phyloP scores from a whole-genome alignment of 73 alveolate genomes.

The Paramecium biaurelia region DNA sequence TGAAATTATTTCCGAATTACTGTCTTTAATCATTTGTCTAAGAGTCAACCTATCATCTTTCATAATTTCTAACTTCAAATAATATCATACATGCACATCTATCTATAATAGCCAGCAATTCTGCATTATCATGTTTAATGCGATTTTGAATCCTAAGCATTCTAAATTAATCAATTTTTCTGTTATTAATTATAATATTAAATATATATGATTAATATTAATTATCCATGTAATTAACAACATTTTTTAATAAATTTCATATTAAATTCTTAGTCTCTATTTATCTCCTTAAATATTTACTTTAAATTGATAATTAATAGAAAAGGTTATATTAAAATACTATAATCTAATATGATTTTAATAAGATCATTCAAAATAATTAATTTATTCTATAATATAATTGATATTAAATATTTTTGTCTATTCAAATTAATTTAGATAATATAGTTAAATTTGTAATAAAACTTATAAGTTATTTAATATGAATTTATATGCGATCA shows the following conservation, averaged over 20 bases:
- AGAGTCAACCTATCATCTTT: constrained; percentile 20
- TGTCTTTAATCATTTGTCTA: constrained; percentile 3
- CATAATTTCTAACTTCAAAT: not conserved
- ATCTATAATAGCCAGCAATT: constrained; percentile 4
- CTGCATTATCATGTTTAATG: constrained; percentile 36
- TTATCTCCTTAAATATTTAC: no score
- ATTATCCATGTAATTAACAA: not conserved
- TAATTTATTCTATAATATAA: no score
- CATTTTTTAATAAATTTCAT: not conserved
- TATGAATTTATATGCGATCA: no score
- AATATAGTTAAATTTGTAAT: no score
- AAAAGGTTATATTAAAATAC: no score
- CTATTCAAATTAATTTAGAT: no score
- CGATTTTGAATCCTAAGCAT: constrained; percentile 49
- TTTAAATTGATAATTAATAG: no score
- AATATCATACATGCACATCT: constrained; percentile 31
- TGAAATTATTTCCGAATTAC: constrained; percentile 25
- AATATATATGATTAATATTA: not conserved
- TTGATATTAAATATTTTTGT: no score
- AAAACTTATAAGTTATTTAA: no score
- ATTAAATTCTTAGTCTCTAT: not conserved
- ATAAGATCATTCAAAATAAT: not conserved
- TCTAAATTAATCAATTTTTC: constrained; percentile 28
- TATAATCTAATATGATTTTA: not conserved
- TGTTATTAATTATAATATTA: constrained; percentile 18